A percentile compares a stretch with the other conserved stretches of the same genome.
phyloP scores from a whole-genome alignment of 352 stramenopile species.

The Globisporangium parvum region DNA sequence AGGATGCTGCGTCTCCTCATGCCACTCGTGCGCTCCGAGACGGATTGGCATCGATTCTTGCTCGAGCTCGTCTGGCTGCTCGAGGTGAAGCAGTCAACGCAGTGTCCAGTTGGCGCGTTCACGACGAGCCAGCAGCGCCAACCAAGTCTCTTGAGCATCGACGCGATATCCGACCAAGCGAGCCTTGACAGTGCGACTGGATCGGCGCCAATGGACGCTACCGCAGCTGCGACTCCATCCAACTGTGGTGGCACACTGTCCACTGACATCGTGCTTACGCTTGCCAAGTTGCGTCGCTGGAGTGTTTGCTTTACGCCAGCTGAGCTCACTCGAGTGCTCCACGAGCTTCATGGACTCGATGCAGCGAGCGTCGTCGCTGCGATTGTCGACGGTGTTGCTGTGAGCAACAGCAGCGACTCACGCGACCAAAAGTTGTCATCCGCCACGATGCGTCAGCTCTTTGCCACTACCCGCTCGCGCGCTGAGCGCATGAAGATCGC shows the following conservation, averaged over 20 bases:
- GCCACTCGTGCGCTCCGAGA: constrained; percentile 13
- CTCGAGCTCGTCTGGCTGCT: constrained; percentile 11
- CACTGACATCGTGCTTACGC: not conserved
- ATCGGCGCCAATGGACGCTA: no score
- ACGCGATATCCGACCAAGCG: no score
- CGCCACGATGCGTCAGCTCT: not conserved
- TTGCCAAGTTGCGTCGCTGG: not conserved
- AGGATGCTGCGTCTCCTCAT: constrained; percentile 11
- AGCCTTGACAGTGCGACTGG: no score
- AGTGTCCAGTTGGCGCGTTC: not conserved
- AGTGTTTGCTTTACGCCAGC: not conserved
- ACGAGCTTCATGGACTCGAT: not conserved
- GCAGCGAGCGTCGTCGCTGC: not conserved
- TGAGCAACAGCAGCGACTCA: not conserved
- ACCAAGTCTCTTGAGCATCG: not conserved
- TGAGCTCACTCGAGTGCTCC: not conserved
- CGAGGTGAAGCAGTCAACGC: not conserved
- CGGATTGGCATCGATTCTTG: constrained; percentile 25
- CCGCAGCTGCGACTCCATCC: no score
- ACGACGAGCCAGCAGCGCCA: not conserved
- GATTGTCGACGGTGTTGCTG: constrained; percentile 1
- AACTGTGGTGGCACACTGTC: not conserved
- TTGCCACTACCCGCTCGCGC: constrained; percentile 1
- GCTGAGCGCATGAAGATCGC: constrained; percentile 18
- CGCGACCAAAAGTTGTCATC: not conserved